Percentiles rank a stretch among this genome's conserved stretches.
These are phyloP conservation scores for Pinus tabuliformis DNA, from an alignment of 75 land plant species.

Conservation along the genomic window DNA sequence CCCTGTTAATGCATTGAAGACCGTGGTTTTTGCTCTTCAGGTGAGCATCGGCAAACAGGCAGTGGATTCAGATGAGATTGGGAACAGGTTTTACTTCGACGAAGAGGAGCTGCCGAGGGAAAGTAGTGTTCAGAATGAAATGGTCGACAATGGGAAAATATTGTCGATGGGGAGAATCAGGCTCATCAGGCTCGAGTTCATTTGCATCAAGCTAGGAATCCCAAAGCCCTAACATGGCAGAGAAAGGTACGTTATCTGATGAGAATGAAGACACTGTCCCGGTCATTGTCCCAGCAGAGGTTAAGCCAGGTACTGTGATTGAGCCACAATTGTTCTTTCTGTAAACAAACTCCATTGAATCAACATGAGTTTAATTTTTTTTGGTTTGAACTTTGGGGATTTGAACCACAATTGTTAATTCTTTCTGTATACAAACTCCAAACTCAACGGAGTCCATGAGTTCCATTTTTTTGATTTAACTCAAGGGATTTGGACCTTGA, in stretches of 20 bases:
- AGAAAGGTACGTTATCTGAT: conserved; percentile 36
- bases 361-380: no score
- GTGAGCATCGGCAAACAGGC: conserved; percentile 3
- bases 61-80: not conserved
- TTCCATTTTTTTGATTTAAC: no score
- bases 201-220: not conserved
- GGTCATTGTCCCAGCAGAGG: conserved; percentile 15
- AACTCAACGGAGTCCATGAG: no score
- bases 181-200: conserved; percentile 7
- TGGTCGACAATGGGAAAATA: not conserved
- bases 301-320: not conserved
- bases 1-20: conserved; percentile 31
- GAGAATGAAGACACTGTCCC: conserved; percentile 35
- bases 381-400: no score
- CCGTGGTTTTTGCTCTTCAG: conserved; percentile 38
- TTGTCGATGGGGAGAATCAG: conserved; percentile 10
- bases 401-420: no score
- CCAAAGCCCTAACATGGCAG: conserved; percentile 31
- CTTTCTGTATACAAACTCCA: no score
- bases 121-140: not conserved
- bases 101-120: conserved; percentile 9
- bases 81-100: not conserved
- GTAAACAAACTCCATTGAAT: no score
- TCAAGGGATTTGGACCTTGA: no score
- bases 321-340: no score